These are phyloP conservation scores for Fonsecaea pedrosoi DNA, from an alignment of 2,329 filamentous ascomycete species.

Conservation along the genomic window DNA sequence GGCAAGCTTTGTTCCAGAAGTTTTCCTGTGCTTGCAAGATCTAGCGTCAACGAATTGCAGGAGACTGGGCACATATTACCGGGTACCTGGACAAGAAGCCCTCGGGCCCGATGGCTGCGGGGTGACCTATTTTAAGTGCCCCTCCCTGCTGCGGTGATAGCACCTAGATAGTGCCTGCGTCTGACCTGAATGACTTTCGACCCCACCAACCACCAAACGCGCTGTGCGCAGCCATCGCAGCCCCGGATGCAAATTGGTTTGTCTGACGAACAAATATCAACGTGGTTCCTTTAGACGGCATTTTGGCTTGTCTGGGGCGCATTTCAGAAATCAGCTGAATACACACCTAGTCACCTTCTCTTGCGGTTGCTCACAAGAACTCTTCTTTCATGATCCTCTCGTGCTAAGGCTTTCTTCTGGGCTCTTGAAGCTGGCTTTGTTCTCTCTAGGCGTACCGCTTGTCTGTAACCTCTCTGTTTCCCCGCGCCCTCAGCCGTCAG, in stretches of 20 bases:
- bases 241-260: not conserved
- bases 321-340: constrained; percentile 18
- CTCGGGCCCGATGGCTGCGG: not conserved
- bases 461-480: not conserved
- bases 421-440: not conserved
- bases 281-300: not conserved
- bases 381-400: constrained; percentile 1
- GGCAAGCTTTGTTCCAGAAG: not conserved
- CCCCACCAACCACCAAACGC: constrained; percentile 1
- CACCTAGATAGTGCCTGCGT: not conserved
- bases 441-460: too few relatives aligned
- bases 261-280: not conserved
- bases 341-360: constrained; percentile 10
- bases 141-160: not conserved
- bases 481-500: not conserved
- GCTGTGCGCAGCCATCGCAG: not conserved
- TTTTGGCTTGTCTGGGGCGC: not conserved
- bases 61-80: not conserved
- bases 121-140: constrained; percentile 1
- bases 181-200: not conserved
- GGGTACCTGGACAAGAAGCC: not conserved
- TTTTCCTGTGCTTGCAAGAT: not conserved
- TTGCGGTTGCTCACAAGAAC: not conserved
- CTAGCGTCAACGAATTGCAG: not conserved
- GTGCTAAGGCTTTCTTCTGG: not conserved